These are phyloP conservation scores for Dactylonectria macrodidyma DNA, from an alignment of 2,329 filamentous ascomycete genomes.

Conservation along the genomic window DNA sequence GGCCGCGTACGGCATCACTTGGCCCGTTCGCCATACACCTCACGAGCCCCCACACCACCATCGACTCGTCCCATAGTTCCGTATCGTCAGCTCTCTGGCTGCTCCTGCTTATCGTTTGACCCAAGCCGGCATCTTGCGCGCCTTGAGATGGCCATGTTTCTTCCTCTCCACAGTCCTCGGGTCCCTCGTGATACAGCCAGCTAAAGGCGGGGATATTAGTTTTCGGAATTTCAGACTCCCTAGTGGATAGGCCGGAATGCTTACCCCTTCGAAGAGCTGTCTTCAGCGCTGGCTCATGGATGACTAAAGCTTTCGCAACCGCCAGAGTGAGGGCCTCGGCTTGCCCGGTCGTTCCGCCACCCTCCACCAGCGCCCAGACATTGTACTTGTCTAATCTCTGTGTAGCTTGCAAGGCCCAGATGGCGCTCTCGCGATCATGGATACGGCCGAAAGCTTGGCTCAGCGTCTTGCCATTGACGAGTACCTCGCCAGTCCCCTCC, in stretches of 20 bases:
- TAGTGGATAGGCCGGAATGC: constrained; percentile 50
- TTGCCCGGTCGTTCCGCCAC: constrained; percentile 94
- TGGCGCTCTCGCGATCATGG: constrained; percentile 93
- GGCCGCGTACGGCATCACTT: constrained; percentile 27
- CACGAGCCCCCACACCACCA: constrained; percentile 36
- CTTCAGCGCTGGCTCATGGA: constrained; percentile 94
- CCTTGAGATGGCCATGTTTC: constrained; percentile 96
- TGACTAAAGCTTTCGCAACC: constrained; percentile 87
- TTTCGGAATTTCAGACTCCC: constrained; percentile 36
- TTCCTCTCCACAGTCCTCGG: constrained; percentile 95
- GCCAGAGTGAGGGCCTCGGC: constrained; percentile 95
- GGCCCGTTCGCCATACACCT: constrained; percentile 37
- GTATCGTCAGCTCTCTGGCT: constrained; percentile 29
- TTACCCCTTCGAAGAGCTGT: constrained; percentile 89
- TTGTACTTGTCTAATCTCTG: constrained; percentile 96
- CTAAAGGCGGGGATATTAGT: constrained; percentile 70
- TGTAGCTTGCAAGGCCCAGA: constrained; percentile 91
- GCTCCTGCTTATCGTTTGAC: constrained; percentile 78
- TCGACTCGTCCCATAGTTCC: constrained; percentile 34
- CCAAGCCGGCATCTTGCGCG: constrained; percentile 98
- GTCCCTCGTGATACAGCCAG: constrained; percentile 93
- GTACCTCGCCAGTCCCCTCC: constrained; percentile 90
- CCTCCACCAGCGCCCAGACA: constrained; percentile 86
- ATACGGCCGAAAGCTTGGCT: constrained; percentile 86
- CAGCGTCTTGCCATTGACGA: constrained; percentile 92